Evolutionary conservation across 495 filamentous ascomycete genomes (phyloP).

Genomic region (Tuber brumale): DNA sequence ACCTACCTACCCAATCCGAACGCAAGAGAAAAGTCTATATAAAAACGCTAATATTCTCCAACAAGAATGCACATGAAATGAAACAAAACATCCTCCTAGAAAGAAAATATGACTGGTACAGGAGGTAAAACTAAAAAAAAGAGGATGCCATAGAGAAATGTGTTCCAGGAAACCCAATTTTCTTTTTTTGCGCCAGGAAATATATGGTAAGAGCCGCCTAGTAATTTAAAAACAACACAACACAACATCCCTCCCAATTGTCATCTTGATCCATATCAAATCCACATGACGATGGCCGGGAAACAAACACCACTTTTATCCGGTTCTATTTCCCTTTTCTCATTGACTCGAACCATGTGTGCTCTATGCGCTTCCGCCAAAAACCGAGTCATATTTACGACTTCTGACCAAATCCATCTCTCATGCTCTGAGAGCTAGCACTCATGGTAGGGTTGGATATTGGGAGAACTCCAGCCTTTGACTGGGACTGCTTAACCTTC

Average conservation of each 20-base stretch:
- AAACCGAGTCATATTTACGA: constrained; percentile 10
- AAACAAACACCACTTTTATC: neutral
- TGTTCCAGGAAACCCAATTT: neutral
- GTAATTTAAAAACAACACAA: constrained; percentile 1
- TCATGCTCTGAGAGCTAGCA: constrained; percentile 85
- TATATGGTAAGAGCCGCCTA: neutral
- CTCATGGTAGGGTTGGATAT: constrained; percentile 66
- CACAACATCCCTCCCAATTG: neutral
- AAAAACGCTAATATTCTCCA: neutral
- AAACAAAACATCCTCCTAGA: neutral
- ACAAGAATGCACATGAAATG: constrained; percentile 4
- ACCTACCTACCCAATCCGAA: neutral
- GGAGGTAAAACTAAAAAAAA: neutral
- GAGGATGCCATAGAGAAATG: neutral
- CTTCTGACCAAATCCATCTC: constrained; percentile 57
- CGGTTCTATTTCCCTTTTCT: neutral
- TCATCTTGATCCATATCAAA: neutral
- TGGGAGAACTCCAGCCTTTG: constrained; percentile 61
- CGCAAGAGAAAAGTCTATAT: neutral
- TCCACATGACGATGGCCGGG: neutral
- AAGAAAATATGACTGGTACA: neutral
- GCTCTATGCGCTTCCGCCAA: neutral
- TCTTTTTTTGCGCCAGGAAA: constrained; percentile 1
- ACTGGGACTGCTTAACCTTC: constrained; percentile 72
- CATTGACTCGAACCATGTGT: neutral